phyloP scores from a whole-genome alignment of 805 yeast genomes.

The Alloascoidea hylecoeti region DNA sequence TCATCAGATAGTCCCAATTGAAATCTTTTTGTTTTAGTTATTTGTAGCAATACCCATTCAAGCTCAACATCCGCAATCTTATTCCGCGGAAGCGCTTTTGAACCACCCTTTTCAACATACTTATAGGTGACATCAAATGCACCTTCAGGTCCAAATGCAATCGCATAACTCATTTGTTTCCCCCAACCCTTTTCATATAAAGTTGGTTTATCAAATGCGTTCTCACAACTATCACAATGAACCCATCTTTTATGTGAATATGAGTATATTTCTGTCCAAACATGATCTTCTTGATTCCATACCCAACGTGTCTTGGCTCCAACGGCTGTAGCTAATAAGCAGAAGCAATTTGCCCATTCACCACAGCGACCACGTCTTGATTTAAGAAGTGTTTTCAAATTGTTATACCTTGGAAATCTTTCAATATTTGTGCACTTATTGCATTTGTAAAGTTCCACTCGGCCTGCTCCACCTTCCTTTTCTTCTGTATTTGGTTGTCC shows the following conservation, averaged over 20 bases:
- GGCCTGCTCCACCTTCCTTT: slow-evolving; percentile 31
- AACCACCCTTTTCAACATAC: slow-evolving; percentile 34
- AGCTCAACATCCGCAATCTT: slow-evolving; percentile 27
- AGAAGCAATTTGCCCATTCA: slow-evolving; percentile 86
- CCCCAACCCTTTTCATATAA: slow-evolving; percentile 83
- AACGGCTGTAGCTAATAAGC: slow-evolving; percentile 52
- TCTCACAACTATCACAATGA: slow-evolving; percentile 79
- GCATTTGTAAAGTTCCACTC: slow-evolving; percentile 57
- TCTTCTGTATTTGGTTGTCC: slow-evolving; percentile 32
- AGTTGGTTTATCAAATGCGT: slow-evolving; percentile 67
- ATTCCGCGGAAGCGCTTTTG: slow-evolving; percentile 31
- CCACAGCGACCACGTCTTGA: slow-evolving; percentile 79
- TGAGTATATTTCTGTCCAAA: slow-evolving; percentile 88
- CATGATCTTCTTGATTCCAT: slow-evolving; percentile 91
- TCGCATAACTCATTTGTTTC: slow-evolving; percentile 78
- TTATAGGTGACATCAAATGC: slow-evolving; percentile 55
- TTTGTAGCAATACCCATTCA: slow-evolving; percentile 16
- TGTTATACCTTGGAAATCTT: slow-evolving; percentile 68
- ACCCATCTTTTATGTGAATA: slow-evolving; percentile 52
- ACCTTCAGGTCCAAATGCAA: slow-evolving; percentile 54
- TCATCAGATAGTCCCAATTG: slow-evolving; percentile 14
- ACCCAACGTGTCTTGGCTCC: slow-evolving; percentile 55
- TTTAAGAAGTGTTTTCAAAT: slow-evolving; percentile 44
- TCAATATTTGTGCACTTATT: slow-evolving; percentile 26
- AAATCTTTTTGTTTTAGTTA: slow-evolving; percentile 25